Evolutionary conservation across 1,139 yeast species (phyloP).

Genomic region (Sugiyamaella pinicola): DNA sequence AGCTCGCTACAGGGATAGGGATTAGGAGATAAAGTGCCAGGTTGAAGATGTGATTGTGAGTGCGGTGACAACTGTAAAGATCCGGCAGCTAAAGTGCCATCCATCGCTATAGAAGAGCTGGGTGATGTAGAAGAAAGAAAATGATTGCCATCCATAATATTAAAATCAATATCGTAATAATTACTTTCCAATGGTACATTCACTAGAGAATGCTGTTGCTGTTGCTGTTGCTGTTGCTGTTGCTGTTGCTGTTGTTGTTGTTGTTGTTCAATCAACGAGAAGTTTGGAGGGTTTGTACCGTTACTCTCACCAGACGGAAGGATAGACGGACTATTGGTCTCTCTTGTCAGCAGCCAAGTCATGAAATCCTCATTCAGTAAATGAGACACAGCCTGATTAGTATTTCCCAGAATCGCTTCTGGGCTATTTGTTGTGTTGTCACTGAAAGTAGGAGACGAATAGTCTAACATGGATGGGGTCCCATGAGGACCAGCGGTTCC

Average conservation of each 20-base stretch:
- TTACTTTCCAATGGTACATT: slow-evolving; percentile 5
- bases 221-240: neutral
- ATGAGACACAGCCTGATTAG: slow-evolving; percentile 33
- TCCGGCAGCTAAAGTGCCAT: neutral
- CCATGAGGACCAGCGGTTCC: neutral
- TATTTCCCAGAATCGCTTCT: slow-evolving; percentile 34
- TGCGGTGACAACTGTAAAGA: neutral
- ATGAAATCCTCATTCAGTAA: slow-evolving; percentile 34
- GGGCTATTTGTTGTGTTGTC: slow-evolving; percentile 29
- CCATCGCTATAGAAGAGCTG: neutral
- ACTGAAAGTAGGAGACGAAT: slow-evolving; percentile 26
- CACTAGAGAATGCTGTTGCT: neutral
- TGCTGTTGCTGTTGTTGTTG: neutral
- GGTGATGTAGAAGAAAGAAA: neutral
- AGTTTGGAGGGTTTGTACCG: neutral
- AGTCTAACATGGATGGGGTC: slow-evolving; percentile 18
- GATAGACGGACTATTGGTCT: slow-evolving; percentile 6
- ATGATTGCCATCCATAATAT: slow-evolving; percentile 5
- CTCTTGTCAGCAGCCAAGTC: slow-evolving; percentile 32
- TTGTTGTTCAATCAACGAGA: neutral
- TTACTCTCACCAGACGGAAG: neutral
- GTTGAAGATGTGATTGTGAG: neutral
- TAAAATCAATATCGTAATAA: slow-evolving; percentile 5
- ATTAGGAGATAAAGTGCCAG: neutral
- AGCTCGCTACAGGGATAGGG: slow-evolving; percentile 21